Base-by-base conservation (phyloP, 768 basidiomycete genomes). In the Leccinum variicolor region DNA sequence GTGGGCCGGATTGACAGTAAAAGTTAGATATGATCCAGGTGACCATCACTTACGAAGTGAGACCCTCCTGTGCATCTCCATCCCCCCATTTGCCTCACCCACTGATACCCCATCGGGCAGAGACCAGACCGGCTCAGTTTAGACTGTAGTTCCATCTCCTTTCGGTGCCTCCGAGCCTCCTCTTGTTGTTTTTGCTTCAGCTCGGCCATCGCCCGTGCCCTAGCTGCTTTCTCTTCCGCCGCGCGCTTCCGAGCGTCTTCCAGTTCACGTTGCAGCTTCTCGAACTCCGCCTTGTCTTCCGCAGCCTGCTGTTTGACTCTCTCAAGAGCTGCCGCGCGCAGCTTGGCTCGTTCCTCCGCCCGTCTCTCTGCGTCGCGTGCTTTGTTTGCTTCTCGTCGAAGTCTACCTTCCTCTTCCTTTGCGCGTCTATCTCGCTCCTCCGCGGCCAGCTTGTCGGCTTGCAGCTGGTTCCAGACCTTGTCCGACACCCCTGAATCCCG, bases 401-500 rank as follows among this genome's bases (percentile, higher is more conserved):
- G 62, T 25, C 55, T 60, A 13, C 8, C 17, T 34, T 67, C 31
- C 36, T 65, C 63, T 57, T 65, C 62, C 26, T 55, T 60, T 1
- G 64, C 67, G 49, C 57, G 54, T 48, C 52, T 47, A 57, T 59
- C 51, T 26, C 46, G 55, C 43, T 69, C 65, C 21, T 63, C 64
- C 21, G 60, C 70, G 4, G 65, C 72, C 0, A 63, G 69, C 46
- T 68, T 71, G 53, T 68, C 72, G 6, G 70, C 72, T 49, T 83
- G 78, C 1, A 87, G 69, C 58, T 81, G 73, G 10, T 61, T 26
- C 86, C 86, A 87, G 11, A 77, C 66, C 1, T 64, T 65, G 64
- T 87, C 82, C 0, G 76, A 63, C 5, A 87, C 82, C 0, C 80
- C 86, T 19, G 74, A 48, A 66, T 86, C 86, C 23, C 82, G 77